These are phyloP conservation scores for Penicillium corylophilum DNA, from an alignment of 2,329 filamentous ascomycete genomes.

Conservation along the genomic window DNA sequence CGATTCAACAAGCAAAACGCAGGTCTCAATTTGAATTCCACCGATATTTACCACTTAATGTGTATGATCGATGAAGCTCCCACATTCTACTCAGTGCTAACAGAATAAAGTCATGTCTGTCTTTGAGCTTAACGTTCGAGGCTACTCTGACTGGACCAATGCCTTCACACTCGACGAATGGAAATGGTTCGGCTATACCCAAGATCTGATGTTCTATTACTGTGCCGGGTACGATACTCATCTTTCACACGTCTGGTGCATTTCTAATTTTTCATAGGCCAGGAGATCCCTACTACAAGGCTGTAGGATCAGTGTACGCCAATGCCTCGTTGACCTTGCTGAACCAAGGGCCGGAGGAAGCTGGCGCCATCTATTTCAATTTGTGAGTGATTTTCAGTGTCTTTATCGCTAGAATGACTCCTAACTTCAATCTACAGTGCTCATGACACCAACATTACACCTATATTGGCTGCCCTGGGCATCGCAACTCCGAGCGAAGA, in stretches of 20 bases:
- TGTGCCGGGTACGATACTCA: constrained; percentile 19
- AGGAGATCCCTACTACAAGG: constrained; percentile 9
- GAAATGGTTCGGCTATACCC: constrained; percentile 19
- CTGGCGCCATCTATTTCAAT: constrained; percentile 14
- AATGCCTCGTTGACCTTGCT: constrained; percentile 22
- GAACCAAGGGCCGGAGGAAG: constrained; percentile 17
- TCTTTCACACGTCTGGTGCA: background rate
- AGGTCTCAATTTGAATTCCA: constrained; percentile 17
- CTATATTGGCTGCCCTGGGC: constrained; percentile 21
- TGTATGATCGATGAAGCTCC: background rate
- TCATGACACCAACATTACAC: constrained; percentile 4
- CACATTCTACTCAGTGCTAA: background rate
- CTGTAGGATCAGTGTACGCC: constrained; percentile 11
- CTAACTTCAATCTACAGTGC: background rate
- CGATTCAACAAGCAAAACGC: constrained; percentile 22
- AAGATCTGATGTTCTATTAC: constrained; percentile 22
- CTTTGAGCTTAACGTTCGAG: constrained; percentile 22
- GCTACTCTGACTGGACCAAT: constrained; percentile 22
- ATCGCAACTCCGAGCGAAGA: constrained; percentile 16
- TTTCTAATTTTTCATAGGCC: constrained; percentile 7
- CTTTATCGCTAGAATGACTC: background rate
- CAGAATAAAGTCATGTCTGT: constrained; percentile 15
- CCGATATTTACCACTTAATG: constrained; percentile 23
- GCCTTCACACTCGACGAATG: constrained; percentile 26
- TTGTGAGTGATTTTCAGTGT: background rate